Base-by-base conservation (phyloP, 805 yeast species). In the Suhomyces faveliae region DNA sequence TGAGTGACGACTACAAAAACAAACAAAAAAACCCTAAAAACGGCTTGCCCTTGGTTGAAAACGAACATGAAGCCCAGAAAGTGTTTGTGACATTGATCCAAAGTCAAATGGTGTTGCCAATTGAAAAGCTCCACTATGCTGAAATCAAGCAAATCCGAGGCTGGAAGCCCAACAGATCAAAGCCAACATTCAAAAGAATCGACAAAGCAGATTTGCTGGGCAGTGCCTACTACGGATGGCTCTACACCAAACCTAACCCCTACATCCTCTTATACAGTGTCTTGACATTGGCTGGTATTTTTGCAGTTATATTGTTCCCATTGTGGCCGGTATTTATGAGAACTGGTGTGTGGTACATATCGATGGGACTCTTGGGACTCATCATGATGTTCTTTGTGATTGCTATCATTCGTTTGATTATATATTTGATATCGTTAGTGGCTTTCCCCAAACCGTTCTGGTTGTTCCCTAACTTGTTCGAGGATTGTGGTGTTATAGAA, bases 401-500 rank as follows among this genome's bases (percentile, higher is more conserved):
- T 57, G 96, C 97, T 1, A 76, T 94, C 39, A 70, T 92, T 27
- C 79, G 99, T 61, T 72, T 91, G 62, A 74, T 91, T 35, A 62
- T 94, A 21, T 89, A 83, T 58, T 56, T 77, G 21, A 56, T 86
- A 44, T 79, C 90, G 0, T 77, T 79, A 54, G 70, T 84, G 42
- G 67, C 79, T 1, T 70, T 78, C 48, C 79, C 82, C 6, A 81
- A 82, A 38, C 96, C 96, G n/a, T 77, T 94, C 63, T 94, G 99
- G 99, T 64, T 94, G 41, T 92, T 89, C 77, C 99, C 99, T 48
- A 92, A 92, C 63, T 75, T 94, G 62, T 94, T 91, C 68, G 99
- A 85, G 52, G 99, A 94, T 62, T 91, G 95, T 58, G 96, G 97
- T 20, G 86, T 94, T 53, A 62, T 92, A 51, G 98, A 92, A 50